A percentile compares a stretch with the other conserved stretches of the same genome.
These are phyloP conservation scores for Lagenaria siceraria DNA, from an alignment of 306 rosid genomes.

Conservation along the genomic window DNA sequence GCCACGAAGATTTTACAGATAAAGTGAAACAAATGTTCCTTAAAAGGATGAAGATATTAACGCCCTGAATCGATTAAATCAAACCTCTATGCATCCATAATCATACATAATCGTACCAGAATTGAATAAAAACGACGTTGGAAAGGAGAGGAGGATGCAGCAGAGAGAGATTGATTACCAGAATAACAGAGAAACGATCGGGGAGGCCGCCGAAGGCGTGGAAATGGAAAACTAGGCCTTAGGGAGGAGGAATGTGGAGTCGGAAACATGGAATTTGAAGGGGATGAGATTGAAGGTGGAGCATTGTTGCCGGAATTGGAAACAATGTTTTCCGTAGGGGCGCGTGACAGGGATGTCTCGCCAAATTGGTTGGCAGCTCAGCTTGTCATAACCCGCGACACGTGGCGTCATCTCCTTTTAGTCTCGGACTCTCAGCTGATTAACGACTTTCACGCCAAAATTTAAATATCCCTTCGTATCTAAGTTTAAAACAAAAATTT, in stretches of 20 bases:
- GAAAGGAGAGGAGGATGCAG: neutral
- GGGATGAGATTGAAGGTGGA: neutral
- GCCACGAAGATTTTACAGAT: neutral
- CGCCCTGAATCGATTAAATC: neutral
- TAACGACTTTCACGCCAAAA: neutral
- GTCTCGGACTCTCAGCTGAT: neutral
- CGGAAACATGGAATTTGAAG: neutral
- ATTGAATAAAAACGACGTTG: neutral
- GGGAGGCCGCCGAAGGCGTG: neutral
- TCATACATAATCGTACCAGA: neutral
- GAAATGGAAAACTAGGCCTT: neutral
- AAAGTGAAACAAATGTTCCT: neutral
- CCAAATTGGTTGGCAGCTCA: constrained; percentile 4
- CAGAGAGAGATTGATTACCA: neutral
- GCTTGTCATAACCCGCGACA: neutral
- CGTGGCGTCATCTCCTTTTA: neutral
- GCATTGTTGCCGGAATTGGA: constrained; percentile 11
- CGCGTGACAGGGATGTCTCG: neutral
- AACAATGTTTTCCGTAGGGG: neutral
- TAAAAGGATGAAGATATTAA: neutral
- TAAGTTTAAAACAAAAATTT: too few species aligned
- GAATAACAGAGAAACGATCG: neutral
- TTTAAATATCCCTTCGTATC: too few species aligned
- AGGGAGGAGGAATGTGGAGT: neutral
- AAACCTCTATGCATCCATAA: neutral